Percentiles rank a stretch among this genome's conserved stretches.
These are phyloP conservation scores for Lasiosphaeris hirsuta DNA, from an alignment of 495 filamentous ascomycete genomes.

Conservation along the genomic window DNA sequence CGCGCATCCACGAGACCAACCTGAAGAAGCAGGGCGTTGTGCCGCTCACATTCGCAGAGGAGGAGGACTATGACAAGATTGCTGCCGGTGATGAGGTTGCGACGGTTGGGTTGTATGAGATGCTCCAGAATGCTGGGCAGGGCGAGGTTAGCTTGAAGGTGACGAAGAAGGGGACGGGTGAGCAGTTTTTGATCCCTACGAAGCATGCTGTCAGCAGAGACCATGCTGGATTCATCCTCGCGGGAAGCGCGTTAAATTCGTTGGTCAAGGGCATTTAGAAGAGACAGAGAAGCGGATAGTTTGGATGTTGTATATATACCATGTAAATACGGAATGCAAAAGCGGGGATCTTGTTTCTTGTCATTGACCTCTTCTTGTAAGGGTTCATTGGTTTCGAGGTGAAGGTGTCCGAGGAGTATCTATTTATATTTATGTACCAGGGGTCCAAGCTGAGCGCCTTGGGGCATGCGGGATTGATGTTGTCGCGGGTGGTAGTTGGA, in stretches of 20 bases:
- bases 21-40: slow-evolving; percentile 98
- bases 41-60: slow-evolving; percentile 81
- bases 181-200: slow-evolving; percentile 56
- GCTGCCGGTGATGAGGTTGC: slow-evolving; percentile 74
- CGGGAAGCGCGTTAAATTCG: slow-evolving; percentile 90
- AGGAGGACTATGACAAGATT: slow-evolving; percentile 82
- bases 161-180: slow-evolving; percentile 58
- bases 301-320: slow-evolving; percentile 5
- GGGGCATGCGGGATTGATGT: too few species aligned
- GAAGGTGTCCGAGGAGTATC: too few species aligned
- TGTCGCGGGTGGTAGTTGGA: too few species aligned
- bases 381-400: not conserved
- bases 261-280: slow-evolving; percentile 51
- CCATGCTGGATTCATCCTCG: slow-evolving; percentile 86
- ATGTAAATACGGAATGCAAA: slow-evolving; percentile 5
- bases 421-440: too few species aligned
- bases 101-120: slow-evolving; percentile 78
- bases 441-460: too few species aligned
- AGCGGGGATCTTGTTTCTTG: not conserved
- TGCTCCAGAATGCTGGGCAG: slow-evolving; percentile 71
- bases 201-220: slow-evolving; percentile 82
- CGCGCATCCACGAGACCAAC: slow-evolving; percentile 97
- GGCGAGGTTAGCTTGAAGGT: slow-evolving; percentile 71
- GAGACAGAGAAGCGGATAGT: not conserved
- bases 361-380: too few species aligned